Percentiles rank a stretch among this genome's conserved stretches.
Conservation (phyloP, 2,329 filamentous ascomycete species). For the Corynespora cassiicola region DNA sequence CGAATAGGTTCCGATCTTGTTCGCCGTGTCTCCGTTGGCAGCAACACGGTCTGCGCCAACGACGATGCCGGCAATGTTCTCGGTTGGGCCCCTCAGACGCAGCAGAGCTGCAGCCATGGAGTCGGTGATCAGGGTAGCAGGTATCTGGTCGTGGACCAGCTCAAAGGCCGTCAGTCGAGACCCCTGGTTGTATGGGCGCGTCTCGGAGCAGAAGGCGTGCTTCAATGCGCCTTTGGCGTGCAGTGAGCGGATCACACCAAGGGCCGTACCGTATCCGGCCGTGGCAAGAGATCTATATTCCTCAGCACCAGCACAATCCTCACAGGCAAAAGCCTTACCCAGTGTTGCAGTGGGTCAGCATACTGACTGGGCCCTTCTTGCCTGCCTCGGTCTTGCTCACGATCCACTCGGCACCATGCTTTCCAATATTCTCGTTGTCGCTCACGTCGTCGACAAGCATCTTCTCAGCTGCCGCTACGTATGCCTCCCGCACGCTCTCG, state of each 20-base stretch:
- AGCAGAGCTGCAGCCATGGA: constrained; percentile 95
- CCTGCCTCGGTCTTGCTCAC: constrained; percentile 61
- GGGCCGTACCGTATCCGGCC: constrained; percentile 94
- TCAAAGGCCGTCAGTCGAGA: constrained; percentile 95
- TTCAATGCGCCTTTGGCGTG: constrained; percentile 69
- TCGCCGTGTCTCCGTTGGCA: constrained; percentile 95
- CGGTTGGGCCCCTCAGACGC: constrained; percentile 62
- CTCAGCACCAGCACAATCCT: constrained; percentile 24
- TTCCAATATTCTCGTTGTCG: constrained; percentile 87
- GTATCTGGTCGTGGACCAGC: constrained; percentile 91
- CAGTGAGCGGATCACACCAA: constrained; percentile 90
- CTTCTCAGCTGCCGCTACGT: constrained; percentile 79
- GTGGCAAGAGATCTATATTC: constrained; percentile 79
- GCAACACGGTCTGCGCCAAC: constrained; percentile 96
- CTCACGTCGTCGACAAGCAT: constrained; percentile 87
- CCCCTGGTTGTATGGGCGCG: constrained; percentile 96
- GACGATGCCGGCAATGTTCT: constrained; percentile 83
- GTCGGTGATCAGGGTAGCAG: constrained; percentile 90
- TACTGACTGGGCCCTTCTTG: constrained; percentile 68
- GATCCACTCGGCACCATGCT: constrained; percentile 85
- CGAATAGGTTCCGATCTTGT: constrained; percentile 96
- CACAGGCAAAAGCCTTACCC: constrained; percentile 60
- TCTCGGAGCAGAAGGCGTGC: constrained; percentile 96
- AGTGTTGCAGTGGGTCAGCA: constrained; percentile 97
- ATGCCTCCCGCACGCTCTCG: constrained; percentile 68